Evolutionary conservation across 177 flowering plant genomes (phyloP).

Genomic region (Vitis hybrid): DNA sequence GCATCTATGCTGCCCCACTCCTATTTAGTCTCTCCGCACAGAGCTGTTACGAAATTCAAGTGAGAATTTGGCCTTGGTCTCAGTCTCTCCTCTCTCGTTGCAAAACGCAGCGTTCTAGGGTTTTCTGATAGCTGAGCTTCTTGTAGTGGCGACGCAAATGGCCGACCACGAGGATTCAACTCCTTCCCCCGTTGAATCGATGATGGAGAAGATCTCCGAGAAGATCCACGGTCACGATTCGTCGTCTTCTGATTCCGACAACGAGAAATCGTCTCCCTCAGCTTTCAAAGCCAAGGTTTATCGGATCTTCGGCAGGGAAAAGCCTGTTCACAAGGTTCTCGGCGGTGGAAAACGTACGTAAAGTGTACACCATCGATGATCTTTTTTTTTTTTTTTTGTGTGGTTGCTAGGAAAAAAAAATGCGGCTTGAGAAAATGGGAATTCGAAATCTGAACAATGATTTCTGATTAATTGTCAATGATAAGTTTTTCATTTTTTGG

Average conservation of each 20-base stretch:
- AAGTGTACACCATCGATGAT: background rate
- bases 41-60: background rate
- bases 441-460: too few species aligned
- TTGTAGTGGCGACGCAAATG: too few species aligned
- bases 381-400: background rate
- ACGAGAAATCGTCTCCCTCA: constrained; percentile 44
- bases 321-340: constrained; percentile 60
- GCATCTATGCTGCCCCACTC: background rate
- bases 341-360: constrained; percentile 74
- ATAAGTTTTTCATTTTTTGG: background rate
- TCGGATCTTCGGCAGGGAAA: constrained; percentile 61
- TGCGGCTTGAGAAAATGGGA: too few species aligned
- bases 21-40: constrained; percentile 1
- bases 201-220: constrained; percentile 70
- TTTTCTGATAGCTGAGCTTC: too few species aligned
- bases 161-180: constrained; percentile 12
- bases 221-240: constrained; percentile 61
- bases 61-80: background rate
- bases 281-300: constrained; percentile 32
- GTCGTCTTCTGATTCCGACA: constrained; percentile 63
- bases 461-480: background rate
- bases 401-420: background rate
- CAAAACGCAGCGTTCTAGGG: too few species aligned
- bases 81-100: background rate
- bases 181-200: constrained; percentile 29